Percentiles rank a stretch among this genome's conserved stretches.
phyloP scores from a whole-genome alignment of 495 filamentous ascomycete species.

The Melanomma pulvis-pyrius region DNA sequence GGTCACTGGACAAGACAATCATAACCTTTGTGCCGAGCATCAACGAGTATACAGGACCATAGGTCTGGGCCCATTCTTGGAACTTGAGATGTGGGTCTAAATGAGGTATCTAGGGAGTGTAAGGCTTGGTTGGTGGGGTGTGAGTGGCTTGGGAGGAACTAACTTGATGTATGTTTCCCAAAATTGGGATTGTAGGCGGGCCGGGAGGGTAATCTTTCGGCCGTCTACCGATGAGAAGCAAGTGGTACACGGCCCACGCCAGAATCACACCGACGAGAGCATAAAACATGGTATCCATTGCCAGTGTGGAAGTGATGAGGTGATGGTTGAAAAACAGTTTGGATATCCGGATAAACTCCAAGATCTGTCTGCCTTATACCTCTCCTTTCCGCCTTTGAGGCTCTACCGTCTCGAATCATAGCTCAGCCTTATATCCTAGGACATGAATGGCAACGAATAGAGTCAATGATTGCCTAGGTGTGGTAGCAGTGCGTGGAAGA shows the following conservation, averaged over 20 bases:
- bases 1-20: too few species aligned
- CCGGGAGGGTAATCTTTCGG: conserved; percentile 46
- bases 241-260: conserved; percentile 1
- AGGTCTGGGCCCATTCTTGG: too few species aligned
- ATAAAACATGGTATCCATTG: neutral
- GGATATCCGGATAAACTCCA: neutral
- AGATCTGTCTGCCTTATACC: neutral
- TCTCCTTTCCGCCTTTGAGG: neutral
- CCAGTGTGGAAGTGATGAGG: neutral
- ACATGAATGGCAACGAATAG: neutral
- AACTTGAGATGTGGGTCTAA: conserved; percentile 42
- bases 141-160: neutral
- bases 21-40: too few species aligned
- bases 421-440: neutral
- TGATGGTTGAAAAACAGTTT: neutral
- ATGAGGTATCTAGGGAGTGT: conserved; percentile 11
- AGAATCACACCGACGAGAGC: neutral
- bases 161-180: conserved; percentile 18
- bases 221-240: conserved; percentile 40
- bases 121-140: neutral
- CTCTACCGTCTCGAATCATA: neutral
- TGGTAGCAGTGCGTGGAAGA: too few species aligned
- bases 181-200: conserved; percentile 39
- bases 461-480: neutral
- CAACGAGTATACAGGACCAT: too few species aligned